Base-by-base conservation (phyloP, 352 stramenopile genomes). In the Phytophthora litchii region DNA sequence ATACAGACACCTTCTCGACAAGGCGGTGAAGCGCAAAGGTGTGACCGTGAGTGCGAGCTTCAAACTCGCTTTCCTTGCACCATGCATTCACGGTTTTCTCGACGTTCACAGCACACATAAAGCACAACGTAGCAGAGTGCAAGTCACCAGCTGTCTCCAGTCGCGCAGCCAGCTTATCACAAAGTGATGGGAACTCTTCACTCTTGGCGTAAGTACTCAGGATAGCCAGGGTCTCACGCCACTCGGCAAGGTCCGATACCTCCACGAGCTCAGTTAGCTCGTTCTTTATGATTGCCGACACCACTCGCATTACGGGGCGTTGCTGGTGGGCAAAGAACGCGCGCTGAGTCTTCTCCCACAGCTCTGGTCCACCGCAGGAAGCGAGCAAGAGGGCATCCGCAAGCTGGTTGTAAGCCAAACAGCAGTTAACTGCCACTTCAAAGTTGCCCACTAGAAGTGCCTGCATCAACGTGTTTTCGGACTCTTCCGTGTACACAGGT, bases 401-500 rank as follows among this genome's bases (percentile, higher is more conserved):
- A 58, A 98, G 88, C 63, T 99, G 95, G 35, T 97, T 95, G 62
- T 98, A 97, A 34, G 86, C 80, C 54, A 99, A 88, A 54, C 97
- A 99, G 70, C 86, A 97, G 70, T 99, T 97, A 10, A 99, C 97
- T 0, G 97, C 97, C 5, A 97, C 92, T 60, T 98, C 95, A 64
- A 99, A 99, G 76, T 99, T 98, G 34, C 97, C 97, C 5, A 99
- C 96, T 7, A 99, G 72, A 17, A 99, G 74, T 2, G 97, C 92
- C 64, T 97, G 80, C 80, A 98, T 98, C 32, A 99, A 78, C 16
- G 86, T 91, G 45, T 74, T 91, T 60, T 98, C 92, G 12, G 94
- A 98, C 48, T 95, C 78, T 55, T 92, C 81, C 11, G 91, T 95
- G 71, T 94, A 95, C 35, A 91, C 66, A 29, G 87, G 85, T 5